Base-by-base conservation (phyloP, 208 protist species). In the Leishmania braziliensis region DNA sequence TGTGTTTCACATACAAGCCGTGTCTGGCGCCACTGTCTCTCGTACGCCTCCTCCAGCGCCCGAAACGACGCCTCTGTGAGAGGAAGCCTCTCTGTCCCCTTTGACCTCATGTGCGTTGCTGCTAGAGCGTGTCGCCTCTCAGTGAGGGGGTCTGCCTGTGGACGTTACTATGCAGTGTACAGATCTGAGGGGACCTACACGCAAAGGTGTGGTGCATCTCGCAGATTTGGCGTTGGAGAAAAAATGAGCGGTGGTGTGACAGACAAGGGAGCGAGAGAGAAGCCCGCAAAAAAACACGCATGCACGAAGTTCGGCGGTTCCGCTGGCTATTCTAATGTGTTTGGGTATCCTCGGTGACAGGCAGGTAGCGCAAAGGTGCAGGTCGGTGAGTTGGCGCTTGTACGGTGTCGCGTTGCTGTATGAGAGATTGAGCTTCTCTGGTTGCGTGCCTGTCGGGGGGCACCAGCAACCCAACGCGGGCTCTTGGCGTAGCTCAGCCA, bases 11-110 rank as follows among this genome's bases (percentile, higher is more conserved):
- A 74, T 2, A 82, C 20, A 23, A 51, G 63, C 5, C 48, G 65
- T 10, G 72, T 43, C 54, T 82, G 62, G 1, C 10, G 29, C 68
- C 62, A 69, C 63, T 85, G 77, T 33, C 54, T 60, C 33, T 78
- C 72, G 77, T 85, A 85, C 0, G 82, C 77, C 60, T 81, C 82
- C 51, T 79, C 77, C 26, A 85, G 70, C 29, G 73, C 77, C 1
- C 54, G 53, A 46, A 81, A 85, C 46, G 82, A 62, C 43, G 43
- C 51, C 73, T 85, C 82, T 12, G 56, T 81, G 20, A 85, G 70
- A 14, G 82, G 63, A 20, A 85, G 82, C 1, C 36, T 48, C 9
- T 82, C 82, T 29, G 58, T 8, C 39, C 53, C 10, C 16, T 76
- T 53, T 16, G 48, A 9, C 6, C 48, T 20, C 80, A 84, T 84